phyloP scores from a whole-genome alignment of 2,329 filamentous ascomycete genomes.

The Seiridium cupressi region DNA sequence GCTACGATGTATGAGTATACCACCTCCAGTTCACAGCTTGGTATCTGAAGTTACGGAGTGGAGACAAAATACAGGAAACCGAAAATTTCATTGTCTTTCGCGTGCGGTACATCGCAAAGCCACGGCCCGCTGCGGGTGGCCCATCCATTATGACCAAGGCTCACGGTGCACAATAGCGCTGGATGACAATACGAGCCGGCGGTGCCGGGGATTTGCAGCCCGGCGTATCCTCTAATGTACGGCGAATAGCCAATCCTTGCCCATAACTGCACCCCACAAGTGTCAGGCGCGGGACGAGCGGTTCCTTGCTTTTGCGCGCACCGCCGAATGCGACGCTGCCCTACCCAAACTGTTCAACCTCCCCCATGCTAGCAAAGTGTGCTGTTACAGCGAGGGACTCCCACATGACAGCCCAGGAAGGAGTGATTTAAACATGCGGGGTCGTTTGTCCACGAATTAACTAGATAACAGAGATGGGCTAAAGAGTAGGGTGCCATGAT shows the following conservation, averaged over 20 bases:
- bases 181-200: neutral
- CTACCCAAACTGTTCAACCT: neutral
- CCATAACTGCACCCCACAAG: conserved; percentile 4
- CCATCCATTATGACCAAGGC: too few relatives aligned
- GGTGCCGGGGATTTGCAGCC: neutral
- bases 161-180: too few relatives aligned
- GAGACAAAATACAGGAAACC: neutral
- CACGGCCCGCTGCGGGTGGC: too few relatives aligned
- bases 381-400: neutral
- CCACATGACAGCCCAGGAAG: neutral
- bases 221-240: neutral
- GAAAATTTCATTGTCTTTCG: neutral
- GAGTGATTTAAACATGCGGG: neutral
- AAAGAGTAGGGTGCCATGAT: neutral
- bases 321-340: conserved; percentile 1
- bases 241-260: neutral
- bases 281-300: neutral
- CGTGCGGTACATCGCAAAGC: too few relatives aligned
- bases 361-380: neutral
- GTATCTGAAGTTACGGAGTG: neutral
- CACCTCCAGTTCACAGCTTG: neutral
- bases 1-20: conserved; percentile 2
- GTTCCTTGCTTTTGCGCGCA: conserved; percentile 2
- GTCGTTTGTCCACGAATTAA: conserved; percentile 2
- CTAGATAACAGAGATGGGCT: neutral